A percentile compares a stretch with the other conserved stretches of the same genome.
phyloP scores from a whole-genome alignment of 2,329 filamentous ascomycete genomes.

The Calonectria pseudoreteaudii region DNA sequence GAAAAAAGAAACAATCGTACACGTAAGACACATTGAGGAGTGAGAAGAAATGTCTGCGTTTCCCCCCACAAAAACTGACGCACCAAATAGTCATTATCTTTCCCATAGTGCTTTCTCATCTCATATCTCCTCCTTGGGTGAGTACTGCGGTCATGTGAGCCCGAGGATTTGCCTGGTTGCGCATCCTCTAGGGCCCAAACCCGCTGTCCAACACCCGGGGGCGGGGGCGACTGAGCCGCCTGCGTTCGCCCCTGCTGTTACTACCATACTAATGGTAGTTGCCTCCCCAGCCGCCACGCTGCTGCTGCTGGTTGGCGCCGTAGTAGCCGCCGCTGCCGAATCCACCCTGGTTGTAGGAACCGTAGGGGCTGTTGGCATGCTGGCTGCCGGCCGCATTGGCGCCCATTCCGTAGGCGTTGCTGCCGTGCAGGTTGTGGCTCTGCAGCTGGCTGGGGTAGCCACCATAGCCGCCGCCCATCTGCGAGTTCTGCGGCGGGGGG shows the following conservation, averaged over 20 bases:
- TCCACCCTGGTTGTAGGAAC: conserved; percentile 63
- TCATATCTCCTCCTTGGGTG: conserved; percentile 21
- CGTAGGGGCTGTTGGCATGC: conserved; percentile 65
- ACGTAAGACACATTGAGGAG: conserved; percentile 47
- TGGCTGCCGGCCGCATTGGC: conserved; percentile 63
- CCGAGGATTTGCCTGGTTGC: conserved; percentile 3
- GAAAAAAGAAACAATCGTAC: conserved; percentile 52
- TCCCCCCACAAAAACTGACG: conserved; percentile 40
- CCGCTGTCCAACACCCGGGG: conserved; percentile 2
- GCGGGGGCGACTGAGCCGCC: conserved; percentile 18
- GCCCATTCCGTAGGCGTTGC: conserved; percentile 66
- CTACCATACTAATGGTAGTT: conserved; percentile 66
- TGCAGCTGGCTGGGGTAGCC: conserved; percentile 68
- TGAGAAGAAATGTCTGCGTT: conserved; percentile 42
- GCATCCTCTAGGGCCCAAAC: conserved; percentile 1
- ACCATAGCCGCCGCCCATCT: conserved; percentile 67
- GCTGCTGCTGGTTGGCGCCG: conserved; percentile 52
- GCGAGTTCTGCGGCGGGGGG: conserved; percentile 67
- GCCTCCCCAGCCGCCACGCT: conserved; percentile 68
- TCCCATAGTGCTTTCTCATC: conserved; percentile 41
- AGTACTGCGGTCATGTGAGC: not conserved
- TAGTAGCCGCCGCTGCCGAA: conserved; percentile 62
- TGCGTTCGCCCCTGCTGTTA: conserved; percentile 40
- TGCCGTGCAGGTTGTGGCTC: conserved; percentile 65
- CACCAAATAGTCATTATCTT: conserved; percentile 47